Evolutionary conservation across 108 stramenopile species (phyloP), one percentile per base, ranked within the genome.

Genomic region (Nitzschia sp.): DNA sequence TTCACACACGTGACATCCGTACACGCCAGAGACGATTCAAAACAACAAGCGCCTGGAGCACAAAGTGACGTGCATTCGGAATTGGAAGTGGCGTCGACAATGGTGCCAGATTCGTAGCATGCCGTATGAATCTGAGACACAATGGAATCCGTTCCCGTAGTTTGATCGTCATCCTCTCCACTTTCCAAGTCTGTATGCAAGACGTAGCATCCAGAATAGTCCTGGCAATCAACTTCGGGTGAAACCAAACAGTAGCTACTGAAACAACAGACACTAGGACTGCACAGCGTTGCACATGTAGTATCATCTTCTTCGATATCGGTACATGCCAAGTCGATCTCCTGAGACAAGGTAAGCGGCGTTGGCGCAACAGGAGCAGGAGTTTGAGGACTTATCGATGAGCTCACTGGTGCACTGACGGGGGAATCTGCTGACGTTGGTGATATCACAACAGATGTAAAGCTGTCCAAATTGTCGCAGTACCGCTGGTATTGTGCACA

Each of bases 401-500:
- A 12, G 24, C 22, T 24, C 46, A 48, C 46, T 5, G 46, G 46
- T 2, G 46, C 17, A 17, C 46, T 48, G n/a, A 48, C 46, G 6
- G 46, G 46, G 6, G 46, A 17, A 48, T 15, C n/a, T 48, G 46
- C 17, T 17, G 46, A 48, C 7, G 41, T 41, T 21, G 19, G 10
- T 11, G 21, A 8, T 52, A 11, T 8, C 17, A 14, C 6, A 25
- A 6, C 26, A 29, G 17, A 25, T 22, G 14, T 26, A 19, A 17
- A 8, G 1, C 20, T 26, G 6, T 72, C 34, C 22, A 73, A 46
- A 52, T 59, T 48, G 17, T 21, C 10, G 37, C 73, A 75, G 43
- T 61, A 63, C 10, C 42, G 40, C 10, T 68, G 73, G 44, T 68
- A 75, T 15, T 62, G 65, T 8, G 58, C 63, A 59, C 73, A 75